Conservation (phyloP, 1,284 basidiomycete genomes). For the Neonothopanus nambi region DNA sequence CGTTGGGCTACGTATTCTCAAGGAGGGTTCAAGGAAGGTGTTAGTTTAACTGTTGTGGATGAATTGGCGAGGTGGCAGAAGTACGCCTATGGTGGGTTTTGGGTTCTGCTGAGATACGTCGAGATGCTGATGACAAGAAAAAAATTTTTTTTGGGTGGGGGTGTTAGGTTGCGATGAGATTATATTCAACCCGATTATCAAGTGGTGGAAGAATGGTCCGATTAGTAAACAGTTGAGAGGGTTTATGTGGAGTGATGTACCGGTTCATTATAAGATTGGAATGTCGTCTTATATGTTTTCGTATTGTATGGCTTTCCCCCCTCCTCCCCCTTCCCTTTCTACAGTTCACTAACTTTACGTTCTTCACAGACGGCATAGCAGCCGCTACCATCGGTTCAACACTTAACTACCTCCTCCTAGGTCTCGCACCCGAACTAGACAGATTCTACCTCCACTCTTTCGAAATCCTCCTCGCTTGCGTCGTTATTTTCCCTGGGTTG, state of each 20-base stretch:
- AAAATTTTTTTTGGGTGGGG: not conserved
- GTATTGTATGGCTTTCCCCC: not conserved
- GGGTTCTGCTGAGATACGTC: constrained; percentile 13
- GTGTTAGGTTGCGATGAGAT: constrained; percentile 65
- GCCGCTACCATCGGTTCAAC: constrained; percentile 63
- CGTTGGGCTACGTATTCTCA: constrained; percentile 80
- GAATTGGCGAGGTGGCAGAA: constrained; percentile 87
- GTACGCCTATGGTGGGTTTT: constrained; percentile 45
- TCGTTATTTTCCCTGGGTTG: constrained; percentile 68
- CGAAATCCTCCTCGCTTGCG: constrained; percentile 76
- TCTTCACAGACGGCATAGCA: constrained; percentile 64
- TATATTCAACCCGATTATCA: constrained; percentile 73
- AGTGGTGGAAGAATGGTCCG: constrained; percentile 75
- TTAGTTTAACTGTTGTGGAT: constrained; percentile 80
- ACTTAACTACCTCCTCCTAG: constrained; percentile 73
- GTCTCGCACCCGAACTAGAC: constrained; percentile 64
- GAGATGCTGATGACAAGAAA: no score
- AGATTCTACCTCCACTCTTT: constrained; percentile 73
- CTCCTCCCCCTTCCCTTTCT: no score
- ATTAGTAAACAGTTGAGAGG: constrained; percentile 74
- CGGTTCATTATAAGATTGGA: constrained; percentile 81
- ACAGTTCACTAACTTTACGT: constrained; percentile 24
- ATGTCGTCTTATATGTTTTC: constrained; percentile 42
- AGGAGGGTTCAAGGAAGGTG: constrained; percentile 84
- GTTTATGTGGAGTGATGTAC: constrained; percentile 76